Base-by-base conservation (phyloP, 1,284 basidiomycete species). In the Moniliella sp. region DNA sequence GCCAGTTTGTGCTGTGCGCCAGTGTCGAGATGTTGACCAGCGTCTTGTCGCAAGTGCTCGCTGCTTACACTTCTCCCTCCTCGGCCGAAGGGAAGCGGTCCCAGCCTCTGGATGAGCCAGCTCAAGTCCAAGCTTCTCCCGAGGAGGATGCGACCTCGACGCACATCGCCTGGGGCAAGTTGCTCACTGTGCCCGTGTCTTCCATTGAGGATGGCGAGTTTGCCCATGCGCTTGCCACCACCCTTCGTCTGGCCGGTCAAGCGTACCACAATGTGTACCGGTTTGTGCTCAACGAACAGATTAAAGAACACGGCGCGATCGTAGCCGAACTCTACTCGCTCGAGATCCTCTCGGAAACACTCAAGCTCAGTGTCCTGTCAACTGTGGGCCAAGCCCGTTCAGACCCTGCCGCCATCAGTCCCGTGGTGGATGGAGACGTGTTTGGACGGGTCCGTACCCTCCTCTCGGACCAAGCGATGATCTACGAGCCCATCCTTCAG, bases 281-380 rank as follows among this genome's bases (percentile, higher is more conserved):
- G 36, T 54, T 52, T 44, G 37, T 54, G 18, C 45, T 48, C 35
- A 49, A 35, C 28, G 51, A 52, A 28, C 36, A 42, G 14, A 16
- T 33, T 29, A 51, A 45, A 35, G 38, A 35, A 32, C 7, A 23
- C 21, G 30, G 32, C 27, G 34, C 48, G 28, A 30, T 50, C 25
- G 35, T 51, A 19, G 27, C 39, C 33, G 47, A 46, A 29, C 37
- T 52, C 13, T 53, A 48, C 28, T 36, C 37, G 2, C 37, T 45
- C 35, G 45, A 54, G 25, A 43, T 45, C 19, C 40, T 51, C 30
- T 37, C 37, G 30, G 43, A 44, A 14, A 28, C 39, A 8, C 50
- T 91, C 79, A 84, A 86, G 76, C 64, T 91, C 12, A 74, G 78
- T 4, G 76, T 80, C 3, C 68, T 91, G 17, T 80, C 81, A 48